Evolutionary conservation across 2,329 filamentous ascomycete species (phyloP), one percentile per base, ranked within the genome.

Genomic region (Tricladium varicosporioides): DNA sequence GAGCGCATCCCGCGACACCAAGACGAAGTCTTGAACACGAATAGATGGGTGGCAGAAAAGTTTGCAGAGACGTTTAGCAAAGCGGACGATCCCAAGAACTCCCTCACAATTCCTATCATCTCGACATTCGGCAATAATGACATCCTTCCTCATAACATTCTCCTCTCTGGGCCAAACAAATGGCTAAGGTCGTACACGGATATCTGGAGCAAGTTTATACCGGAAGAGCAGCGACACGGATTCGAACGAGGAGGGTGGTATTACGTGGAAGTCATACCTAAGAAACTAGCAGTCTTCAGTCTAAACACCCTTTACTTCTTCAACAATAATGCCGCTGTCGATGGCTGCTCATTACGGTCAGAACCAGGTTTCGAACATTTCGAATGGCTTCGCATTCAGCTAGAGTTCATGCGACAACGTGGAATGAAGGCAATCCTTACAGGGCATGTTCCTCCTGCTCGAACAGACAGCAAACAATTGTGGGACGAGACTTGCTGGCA

Each of bases 401-500:
- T 99, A 56, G 83, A 94, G 67, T 84, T 91, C 62, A 77, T 97
- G 71, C 88, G 94, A 51, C 79, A 87, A 31, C 85, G 91, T 52
- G 87, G 89, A 45, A 91, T 97, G 86, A 97, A 97, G 75, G 94
- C 89, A 13, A 96, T 99, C 52, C 75, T 99, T 53, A 95, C 90
- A 66, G 93, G 94, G 1, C 94, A 99, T 72, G 92, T 99, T 3
- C 92, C 94, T 1, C 94, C 94, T 0, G 93, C 92, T 1, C 81
- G 92, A 60, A 94, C 92, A 1, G 81, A 85, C 36, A 88, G 85
- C 74, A 97, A 97, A 78, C 83, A 85, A 67, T 86, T 85, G 60
- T 99, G 94, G 94, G 92, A 97, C 64, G 93, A 97, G 77, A 92
- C 89, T 0, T 99, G 94, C 75, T 99, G 93, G 92, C 93, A 97